Percentiles rank a stretch among this genome's conserved stretches.
These are phyloP conservation scores for carrot (Daucus carota) DNA, from an alignment of 129 eudicot genomes.

Conservation along the genomic window DNA sequence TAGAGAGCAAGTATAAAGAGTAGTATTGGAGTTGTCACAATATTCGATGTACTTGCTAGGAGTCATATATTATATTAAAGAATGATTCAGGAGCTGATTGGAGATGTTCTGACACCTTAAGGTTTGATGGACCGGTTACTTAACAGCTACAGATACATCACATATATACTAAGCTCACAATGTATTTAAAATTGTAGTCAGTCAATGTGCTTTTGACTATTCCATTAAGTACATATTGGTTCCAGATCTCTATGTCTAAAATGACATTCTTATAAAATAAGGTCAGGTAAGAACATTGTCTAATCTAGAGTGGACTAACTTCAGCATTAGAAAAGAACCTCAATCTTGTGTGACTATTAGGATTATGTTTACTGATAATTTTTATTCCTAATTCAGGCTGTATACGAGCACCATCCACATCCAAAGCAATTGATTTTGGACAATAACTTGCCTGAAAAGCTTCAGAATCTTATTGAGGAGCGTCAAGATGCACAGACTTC, in stretches of 20 bases:
- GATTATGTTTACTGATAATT: background rate
- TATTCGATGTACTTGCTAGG: too few species aligned
- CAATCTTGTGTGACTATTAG: background rate
- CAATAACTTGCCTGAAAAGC: slow-evolving; percentile 82
- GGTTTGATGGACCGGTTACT: too few species aligned
- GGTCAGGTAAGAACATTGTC: background rate
- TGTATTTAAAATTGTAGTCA: background rate
- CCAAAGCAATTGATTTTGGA: slow-evolving; percentile 93
- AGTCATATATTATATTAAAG: too few species aligned
- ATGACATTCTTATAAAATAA: background rate
- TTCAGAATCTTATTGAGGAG: slow-evolving; percentile 87
- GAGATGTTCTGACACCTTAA: too few species aligned
- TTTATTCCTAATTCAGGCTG: slow-evolving; percentile 47
- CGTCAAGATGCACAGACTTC: slow-evolving; percentile 91
- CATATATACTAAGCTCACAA: background rate
- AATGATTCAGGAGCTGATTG: too few species aligned
- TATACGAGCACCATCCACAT: slow-evolving; percentile 90
- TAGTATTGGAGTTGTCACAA: too few species aligned
- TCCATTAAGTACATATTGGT: background rate
- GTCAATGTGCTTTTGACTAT: background rate
- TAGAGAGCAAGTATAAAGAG: too few species aligned
- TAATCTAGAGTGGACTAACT: background rate
- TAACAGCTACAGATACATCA: background rate
- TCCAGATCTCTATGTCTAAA: background rate
- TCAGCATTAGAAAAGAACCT: background rate